A percentile compares a stretch with the other conserved stretches of the same genome.
Evolutionary conservation across 495 filamentous ascomycete genomes (phyloP).

Genomic region (Hypoxylon fragiforme): DNA sequence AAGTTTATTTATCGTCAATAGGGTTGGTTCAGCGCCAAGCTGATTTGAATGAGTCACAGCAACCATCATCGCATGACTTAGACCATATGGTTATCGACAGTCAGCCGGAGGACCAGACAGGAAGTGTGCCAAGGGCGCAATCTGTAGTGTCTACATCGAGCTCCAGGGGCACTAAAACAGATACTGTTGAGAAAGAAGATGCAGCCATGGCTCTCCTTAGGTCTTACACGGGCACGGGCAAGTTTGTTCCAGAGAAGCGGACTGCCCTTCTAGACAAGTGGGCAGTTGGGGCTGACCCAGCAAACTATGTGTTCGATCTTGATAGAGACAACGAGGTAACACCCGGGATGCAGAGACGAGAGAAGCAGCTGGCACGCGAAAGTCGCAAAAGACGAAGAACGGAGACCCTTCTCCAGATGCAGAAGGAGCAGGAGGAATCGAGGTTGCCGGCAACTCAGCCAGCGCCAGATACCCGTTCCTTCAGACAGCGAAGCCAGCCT

Average conservation of each 20-base stretch:
- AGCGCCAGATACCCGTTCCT: slow-evolving; percentile 15
- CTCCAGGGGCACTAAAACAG: slow-evolving; percentile 13
- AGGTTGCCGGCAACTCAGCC: slow-evolving; percentile 37
- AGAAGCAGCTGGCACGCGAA: slow-evolving; percentile 29
- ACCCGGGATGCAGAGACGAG: slow-evolving; percentile 26
- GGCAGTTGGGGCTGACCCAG: slow-evolving; percentile 27
- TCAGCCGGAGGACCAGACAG: slow-evolving; percentile 22
- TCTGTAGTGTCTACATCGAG: slow-evolving; percentile 12
- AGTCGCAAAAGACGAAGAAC: slow-evolving; percentile 34
- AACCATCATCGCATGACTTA: slow-evolving; percentile 8
- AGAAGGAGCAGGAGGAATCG: slow-evolving; percentile 19
- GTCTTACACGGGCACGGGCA: slow-evolving; percentile 36
- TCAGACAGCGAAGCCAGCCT: slow-evolving; percentile 30
- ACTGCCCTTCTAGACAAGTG: slow-evolving; percentile 38
- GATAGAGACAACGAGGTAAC: slow-evolving; percentile 24
- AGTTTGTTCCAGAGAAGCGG: slow-evolving; percentile 28
- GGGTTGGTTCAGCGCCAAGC: slow-evolving; percentile 26
- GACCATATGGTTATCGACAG: slow-evolving; percentile 32
- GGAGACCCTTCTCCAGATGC: slow-evolving; percentile 30
- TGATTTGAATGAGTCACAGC: slow-evolving; percentile 5
- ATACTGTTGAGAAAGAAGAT: slow-evolving; percentile 21
- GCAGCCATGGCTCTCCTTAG: slow-evolving; percentile 34
- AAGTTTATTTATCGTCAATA: slow-evolving; percentile 31
- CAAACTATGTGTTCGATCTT: slow-evolving; percentile 36
- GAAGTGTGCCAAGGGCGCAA: slow-evolving; percentile 15